Evolutionary conservation across 116 monocot genomes (phyloP).

Genomic region (Dioscorea cayenensis): DNA sequence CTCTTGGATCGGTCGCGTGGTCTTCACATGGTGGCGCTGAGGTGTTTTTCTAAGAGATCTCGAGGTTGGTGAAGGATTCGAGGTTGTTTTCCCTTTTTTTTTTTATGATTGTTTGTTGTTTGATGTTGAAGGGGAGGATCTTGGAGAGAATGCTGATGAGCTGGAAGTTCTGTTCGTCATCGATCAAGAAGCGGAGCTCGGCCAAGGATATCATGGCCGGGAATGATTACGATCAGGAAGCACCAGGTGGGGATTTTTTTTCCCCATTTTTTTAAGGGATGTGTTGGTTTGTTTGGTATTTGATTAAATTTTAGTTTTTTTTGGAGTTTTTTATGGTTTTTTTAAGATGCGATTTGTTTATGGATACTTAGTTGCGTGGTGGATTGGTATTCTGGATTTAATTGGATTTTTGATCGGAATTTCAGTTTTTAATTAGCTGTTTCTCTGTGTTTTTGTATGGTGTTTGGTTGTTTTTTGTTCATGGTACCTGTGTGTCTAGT

Average conservation of each 20-base stretch:
- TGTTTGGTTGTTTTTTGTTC: too few species aligned
- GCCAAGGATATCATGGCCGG: not conserved
- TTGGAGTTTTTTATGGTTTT: too few species aligned
- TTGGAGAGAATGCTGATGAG: not conserved
- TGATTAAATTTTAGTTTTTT: too few species aligned
- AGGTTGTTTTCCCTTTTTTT: not conserved
- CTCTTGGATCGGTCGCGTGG: too few species aligned
- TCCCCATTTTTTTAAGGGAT: not conserved
- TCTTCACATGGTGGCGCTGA: not conserved
- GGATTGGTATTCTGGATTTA: too few species aligned
- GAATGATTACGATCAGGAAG: slow-evolving; percentile 10
- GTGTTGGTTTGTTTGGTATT: not conserved
- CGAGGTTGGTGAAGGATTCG: not conserved
- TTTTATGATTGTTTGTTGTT: not conserved
- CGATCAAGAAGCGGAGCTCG: slow-evolving; percentile 3
- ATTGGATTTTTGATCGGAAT: too few species aligned
- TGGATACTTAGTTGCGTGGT: too few species aligned
- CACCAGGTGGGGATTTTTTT: slow-evolving; percentile 18
- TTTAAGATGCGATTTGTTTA: too few species aligned
- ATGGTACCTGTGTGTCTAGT: too few species aligned
- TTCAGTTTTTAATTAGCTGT: not conserved
- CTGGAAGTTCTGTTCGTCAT: not conserved
- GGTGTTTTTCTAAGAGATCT: not conserved
- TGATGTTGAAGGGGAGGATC: not conserved
- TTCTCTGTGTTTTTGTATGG: too few species aligned